Evolutionary conservation across 75 land plant species (phyloP), one percentile per base, ranked within the genome.

Genomic region (Chamaecyparis obtusa): DNA sequence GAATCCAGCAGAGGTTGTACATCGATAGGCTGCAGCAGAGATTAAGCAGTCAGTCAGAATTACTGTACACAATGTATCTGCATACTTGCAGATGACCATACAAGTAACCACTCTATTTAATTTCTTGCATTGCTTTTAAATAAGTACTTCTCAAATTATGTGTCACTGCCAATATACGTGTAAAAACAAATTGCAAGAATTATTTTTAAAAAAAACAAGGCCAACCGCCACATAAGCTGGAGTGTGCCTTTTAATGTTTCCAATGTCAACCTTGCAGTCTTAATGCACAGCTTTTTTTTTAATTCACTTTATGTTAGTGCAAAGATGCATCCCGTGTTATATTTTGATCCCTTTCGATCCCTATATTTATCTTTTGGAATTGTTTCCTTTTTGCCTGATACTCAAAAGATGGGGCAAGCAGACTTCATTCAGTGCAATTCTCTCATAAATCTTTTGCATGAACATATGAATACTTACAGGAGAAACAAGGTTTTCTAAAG

Each of bases 1-100:
- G 99, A 98, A 88, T 98, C 97, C 55, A 98, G 92, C 21, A 98
- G 91, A 60, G 99, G 96, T 87, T 98, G 99, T 60, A 96, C 98
- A 91, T 97, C 97, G 87, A 97, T 89, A 33, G 96, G 93, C 99
- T 98, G 96, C 90, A 92, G n/a, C 56, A 77, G 35, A 72, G 9
- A 84, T 84, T 15, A 84, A 35, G 6, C 41, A 51, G 36, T 51
- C 48, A 16, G 15, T 84, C 5, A 54, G 54, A 83, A 24, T 83
- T 32, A 15, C 32, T 8, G 15, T 44, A 46, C 10, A 27, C 8
- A 10, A 27, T n/a, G 49, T 13, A 27, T 44, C 51, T 43, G 48
- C 14, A 43, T 46, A 30, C 83, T 43, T 21, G 48, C 9, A 80
- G 48, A 80, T 44, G 0, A 4, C 24, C 74, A 24, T 60, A 33